A percentile compares a stretch with the other conserved stretches of the same genome.
Conservation (phyloP, 73 alveolate genomes). For the Symbiodinium natans region DNA sequence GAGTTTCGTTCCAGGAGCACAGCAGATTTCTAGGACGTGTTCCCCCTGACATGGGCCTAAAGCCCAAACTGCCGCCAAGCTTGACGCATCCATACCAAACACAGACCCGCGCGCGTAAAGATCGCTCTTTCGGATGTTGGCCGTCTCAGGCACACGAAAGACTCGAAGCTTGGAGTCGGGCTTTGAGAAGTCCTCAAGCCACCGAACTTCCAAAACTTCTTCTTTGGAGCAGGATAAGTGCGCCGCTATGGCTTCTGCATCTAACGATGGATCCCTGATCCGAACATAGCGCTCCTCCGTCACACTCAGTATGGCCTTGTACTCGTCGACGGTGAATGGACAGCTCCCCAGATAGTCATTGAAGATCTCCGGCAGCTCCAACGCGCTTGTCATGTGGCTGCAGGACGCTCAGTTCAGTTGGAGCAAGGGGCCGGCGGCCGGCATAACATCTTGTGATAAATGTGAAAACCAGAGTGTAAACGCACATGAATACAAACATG, state of each 20-base stretch:
- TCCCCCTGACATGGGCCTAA: background rate
- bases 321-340: background rate
- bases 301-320: background rate
- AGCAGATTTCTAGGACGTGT: background rate
- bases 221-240: background rate
- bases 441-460: no score
- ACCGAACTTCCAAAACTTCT: background rate
- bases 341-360: background rate
- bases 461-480: no score
- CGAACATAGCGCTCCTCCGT: conserved; percentile 4
- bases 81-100: background rate
- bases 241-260: background rate
- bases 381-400: background rate
- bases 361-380: background rate
- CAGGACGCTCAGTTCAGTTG: no score
- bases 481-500: no score
- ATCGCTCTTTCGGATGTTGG: background rate
- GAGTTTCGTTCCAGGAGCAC: background rate
- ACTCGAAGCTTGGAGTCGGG: background rate
- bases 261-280: background rate
- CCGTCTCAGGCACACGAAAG: background rate
- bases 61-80: background rate
- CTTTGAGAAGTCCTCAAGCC: background rate
- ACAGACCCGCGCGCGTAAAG: background rate
- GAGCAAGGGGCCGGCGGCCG: no score